Base-by-base conservation (phyloP, 2,329 filamentous ascomycete genomes). In the Trichoderma aggressivum region DNA sequence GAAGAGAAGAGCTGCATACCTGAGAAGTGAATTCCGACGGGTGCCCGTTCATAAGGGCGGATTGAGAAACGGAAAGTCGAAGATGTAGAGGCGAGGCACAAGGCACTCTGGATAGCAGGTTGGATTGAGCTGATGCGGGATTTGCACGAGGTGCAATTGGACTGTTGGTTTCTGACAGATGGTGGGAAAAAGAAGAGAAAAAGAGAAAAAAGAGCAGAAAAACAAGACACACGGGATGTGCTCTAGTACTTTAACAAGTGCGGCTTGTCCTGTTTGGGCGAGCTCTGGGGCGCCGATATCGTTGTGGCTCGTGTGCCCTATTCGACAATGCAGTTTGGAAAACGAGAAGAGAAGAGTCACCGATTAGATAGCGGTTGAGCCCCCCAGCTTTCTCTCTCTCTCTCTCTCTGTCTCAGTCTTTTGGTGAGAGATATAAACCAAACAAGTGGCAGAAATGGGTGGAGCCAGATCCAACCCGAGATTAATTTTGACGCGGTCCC, bases 11-110 rank as follows among this genome's bases (percentile, higher is more conserved):
- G 56, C 30, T 32, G 56, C 75, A 74, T 91, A 93, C 92, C 90
- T 94, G 92, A 84, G 92, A 94, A 85, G 92, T 94, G 86, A 94
- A 94, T 83, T 91, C 88, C 83, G 92, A 93, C 85, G 88, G 87
- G 88, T 90, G 90, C 87, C 91, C 91, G 91, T 90, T 92, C 92
- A 94, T 94, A 91, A 91, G 90, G 87, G 90, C 91, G 86, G 86
- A 83, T 86, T 82, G 64, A 55, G 70, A 63, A 76, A 75, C 76
- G 75, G 75, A 79, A 76, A 72, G 74, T 50, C 67, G 67, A 65
- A 36, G 61, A 55, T 11, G 24, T 36, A 16, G 6, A 61, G 53
- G n/a, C 66, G 74, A 74, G 73, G 72, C 71, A 36, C 70, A 63
- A 71, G 34, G 74, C 73, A 72, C 73, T 74, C 71, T 71, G 6